Conservation (phyloP, 148 eudicot species). For the Tetragonia tetragonoides region DNA sequence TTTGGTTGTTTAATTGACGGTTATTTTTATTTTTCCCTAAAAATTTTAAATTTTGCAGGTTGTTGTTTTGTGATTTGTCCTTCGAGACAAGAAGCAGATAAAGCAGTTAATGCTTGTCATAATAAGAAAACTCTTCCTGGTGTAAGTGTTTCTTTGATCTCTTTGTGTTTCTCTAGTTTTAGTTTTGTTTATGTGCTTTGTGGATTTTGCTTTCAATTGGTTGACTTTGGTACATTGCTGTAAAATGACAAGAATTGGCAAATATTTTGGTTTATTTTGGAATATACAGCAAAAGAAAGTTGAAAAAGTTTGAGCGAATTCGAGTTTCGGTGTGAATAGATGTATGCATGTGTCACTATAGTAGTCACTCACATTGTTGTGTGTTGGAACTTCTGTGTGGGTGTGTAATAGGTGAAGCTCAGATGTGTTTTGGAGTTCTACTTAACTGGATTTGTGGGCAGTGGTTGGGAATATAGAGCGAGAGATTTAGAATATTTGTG, state of each 20-base stretch:
- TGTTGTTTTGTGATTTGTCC: slow-evolving; percentile 95
- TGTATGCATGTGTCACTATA: not conserved
- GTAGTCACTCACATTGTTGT: not conserved
- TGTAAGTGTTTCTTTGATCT: slow-evolving; percentile 42
- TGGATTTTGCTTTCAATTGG: not conserved
- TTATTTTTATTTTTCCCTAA: not conserved
- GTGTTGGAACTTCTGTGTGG: slow-evolving; percentile 4
- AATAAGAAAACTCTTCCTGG: slow-evolving; percentile 92
- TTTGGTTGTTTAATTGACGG: not conserved
- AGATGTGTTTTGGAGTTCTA: not conserved
- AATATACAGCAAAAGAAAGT: too few species aligned
- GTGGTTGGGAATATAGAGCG: not conserved
- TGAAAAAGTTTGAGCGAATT: not conserved
- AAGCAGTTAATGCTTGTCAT: slow-evolving; percentile 73
- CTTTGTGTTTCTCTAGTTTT: not conserved
- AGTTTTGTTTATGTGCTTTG: not conserved
- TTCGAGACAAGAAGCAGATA: slow-evolving; percentile 89
- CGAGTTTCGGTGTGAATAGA: not conserved
- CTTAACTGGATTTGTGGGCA: not conserved
- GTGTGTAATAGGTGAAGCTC: not conserved
- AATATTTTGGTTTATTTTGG: not conserved
- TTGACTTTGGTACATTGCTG: slow-evolving; percentile 20
- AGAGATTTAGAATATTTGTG: not conserved
- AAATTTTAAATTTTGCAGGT: slow-evolving; percentile 36
- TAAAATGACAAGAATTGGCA: not conserved